These are phyloP conservation scores for Davidsoniella australis DNA, from an alignment of 2,329 filamentous ascomycete genomes.

Conservation along the genomic window DNA sequence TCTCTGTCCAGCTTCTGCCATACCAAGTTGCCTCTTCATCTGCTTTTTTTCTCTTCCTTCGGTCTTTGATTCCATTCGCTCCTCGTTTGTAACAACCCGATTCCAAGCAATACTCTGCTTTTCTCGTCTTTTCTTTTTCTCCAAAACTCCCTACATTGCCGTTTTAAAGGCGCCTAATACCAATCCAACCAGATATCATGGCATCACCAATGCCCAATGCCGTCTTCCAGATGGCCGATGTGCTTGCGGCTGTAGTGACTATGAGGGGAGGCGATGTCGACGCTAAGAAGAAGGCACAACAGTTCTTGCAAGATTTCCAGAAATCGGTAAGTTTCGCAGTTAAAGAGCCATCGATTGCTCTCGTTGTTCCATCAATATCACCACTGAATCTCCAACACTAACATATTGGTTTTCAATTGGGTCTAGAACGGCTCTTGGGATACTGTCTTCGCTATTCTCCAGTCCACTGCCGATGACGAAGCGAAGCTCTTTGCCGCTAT, in stretches of 20 bases:
- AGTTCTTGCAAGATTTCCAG: conserved; percentile 87
- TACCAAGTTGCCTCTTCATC: background rate
- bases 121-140: background rate
- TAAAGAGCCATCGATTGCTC: background rate
- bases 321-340: conserved; percentile 55
- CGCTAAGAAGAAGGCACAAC: conserved; percentile 77
- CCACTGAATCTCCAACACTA: background rate
- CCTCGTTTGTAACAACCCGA: no score
- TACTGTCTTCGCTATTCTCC: conserved; percentile 69
- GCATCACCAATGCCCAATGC: conserved; percentile 25
- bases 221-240: conserved; percentile 55
- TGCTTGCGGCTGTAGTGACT: conserved; percentile 74
- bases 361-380: background rate
- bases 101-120: background rate
- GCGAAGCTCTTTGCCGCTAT: conserved; percentile 91
- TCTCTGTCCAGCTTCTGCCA: background rate
- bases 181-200: conserved; percentile 6
- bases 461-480: conserved; percentile 64
- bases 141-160: background rate
- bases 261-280: conserved; percentile 76
- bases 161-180: background rate
- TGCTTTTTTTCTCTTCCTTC: no score
- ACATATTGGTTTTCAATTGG: conserved; percentile 7
- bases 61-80: no score
- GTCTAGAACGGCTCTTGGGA: conserved; percentile 75